phyloP scores from a whole-genome alignment of 805 yeast species.

The Starmera caribaea region DNA sequence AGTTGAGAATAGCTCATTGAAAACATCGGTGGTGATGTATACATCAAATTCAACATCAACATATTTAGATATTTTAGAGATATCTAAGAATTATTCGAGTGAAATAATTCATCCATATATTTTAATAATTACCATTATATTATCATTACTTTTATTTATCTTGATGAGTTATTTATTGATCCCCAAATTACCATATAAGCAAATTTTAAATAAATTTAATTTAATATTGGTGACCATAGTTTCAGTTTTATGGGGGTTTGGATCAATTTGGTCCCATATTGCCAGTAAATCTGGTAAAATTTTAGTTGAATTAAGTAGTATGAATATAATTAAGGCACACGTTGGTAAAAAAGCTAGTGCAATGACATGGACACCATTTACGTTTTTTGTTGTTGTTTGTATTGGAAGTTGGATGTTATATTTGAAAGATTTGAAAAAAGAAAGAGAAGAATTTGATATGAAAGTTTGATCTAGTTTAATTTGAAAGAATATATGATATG shows the following conservation, averaged over 20 bases:
- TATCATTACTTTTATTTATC: slow-evolving; percentile 32
- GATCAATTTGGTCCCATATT: slow-evolving; percentile 55
- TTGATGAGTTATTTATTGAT: slow-evolving; percentile 32
- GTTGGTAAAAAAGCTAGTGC: slow-evolving; percentile 44
- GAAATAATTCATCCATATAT: slow-evolving; percentile 45
- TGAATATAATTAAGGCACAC: slow-evolving; percentile 34
- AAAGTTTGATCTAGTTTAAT: slow-evolving; percentile 6
- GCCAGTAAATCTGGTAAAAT: slow-evolving; percentile 35
- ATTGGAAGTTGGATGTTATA: slow-evolving; percentile 26
- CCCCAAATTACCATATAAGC: slow-evolving; percentile 39
- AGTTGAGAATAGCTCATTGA: too few species aligned
- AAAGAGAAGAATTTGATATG: slow-evolving; percentile 15
- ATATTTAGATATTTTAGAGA: slow-evolving; percentile 32
- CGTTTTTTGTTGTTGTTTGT: slow-evolving; percentile 33
- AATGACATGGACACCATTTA: slow-evolving; percentile 53
- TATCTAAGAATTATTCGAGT: slow-evolving; percentile 36
- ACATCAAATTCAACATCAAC: slow-evolving; percentile 23
- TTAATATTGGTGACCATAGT: slow-evolving; percentile 25
- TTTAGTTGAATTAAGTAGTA: slow-evolving; percentile 40
- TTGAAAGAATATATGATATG: too few species aligned
- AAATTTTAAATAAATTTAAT: slow-evolving; percentile 16
- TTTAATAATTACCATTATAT: slow-evolving; percentile 36
- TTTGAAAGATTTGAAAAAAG: slow-evolving; percentile 22
- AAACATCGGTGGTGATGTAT: slow-evolving; percentile 10
- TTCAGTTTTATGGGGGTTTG: slow-evolving; percentile 50